These are phyloP conservation scores for Nitzschia sp. DNA, from an alignment of 108 stramenopile species.

Conservation along the genomic window DNA sequence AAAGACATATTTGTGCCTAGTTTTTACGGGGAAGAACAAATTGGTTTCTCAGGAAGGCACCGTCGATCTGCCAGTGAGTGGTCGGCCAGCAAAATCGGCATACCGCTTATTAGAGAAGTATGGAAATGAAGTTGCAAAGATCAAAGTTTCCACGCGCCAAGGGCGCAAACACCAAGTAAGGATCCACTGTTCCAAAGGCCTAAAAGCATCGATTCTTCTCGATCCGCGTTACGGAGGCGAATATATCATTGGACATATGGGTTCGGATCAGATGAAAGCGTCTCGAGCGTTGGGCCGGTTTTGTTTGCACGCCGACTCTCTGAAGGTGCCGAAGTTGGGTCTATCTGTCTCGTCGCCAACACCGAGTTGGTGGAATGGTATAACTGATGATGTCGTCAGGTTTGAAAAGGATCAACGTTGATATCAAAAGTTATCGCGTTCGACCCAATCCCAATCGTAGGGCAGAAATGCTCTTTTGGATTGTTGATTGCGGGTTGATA, in stretches of 20 bases:
- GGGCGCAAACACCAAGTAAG: conserved; percentile 83
- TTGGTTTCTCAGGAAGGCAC: conserved; percentile 32
- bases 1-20: conserved; percentile 61
- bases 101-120: conserved; percentile 27
- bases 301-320: conserved; percentile 57
- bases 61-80: conserved; percentile 11
- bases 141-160: conserved; percentile 53
- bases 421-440: not conserved
- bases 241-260: conserved; percentile 18
- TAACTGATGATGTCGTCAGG: conserved; percentile 18
- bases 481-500: not conserved
- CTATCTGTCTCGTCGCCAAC: conserved; percentile 48
- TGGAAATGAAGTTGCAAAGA: conserved; percentile 18
- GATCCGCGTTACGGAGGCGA: conserved; percentile 55
- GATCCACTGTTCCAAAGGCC: conserved; percentile 60
- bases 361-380: conserved; percentile 73
- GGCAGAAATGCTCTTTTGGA: not conserved
- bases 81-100: conserved; percentile 45
- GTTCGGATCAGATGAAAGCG: conserved; percentile 13
- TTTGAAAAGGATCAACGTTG: too few species aligned
- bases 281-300: conserved; percentile 24
- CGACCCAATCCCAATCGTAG: not conserved
- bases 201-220: conserved; percentile 52
- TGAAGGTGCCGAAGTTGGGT: conserved; percentile 41
- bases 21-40: not conserved